These are phyloP conservation scores for Eucalyptus erythrocorys DNA, from an alignment of 345 rosid species.

Conservation along the genomic window DNA sequence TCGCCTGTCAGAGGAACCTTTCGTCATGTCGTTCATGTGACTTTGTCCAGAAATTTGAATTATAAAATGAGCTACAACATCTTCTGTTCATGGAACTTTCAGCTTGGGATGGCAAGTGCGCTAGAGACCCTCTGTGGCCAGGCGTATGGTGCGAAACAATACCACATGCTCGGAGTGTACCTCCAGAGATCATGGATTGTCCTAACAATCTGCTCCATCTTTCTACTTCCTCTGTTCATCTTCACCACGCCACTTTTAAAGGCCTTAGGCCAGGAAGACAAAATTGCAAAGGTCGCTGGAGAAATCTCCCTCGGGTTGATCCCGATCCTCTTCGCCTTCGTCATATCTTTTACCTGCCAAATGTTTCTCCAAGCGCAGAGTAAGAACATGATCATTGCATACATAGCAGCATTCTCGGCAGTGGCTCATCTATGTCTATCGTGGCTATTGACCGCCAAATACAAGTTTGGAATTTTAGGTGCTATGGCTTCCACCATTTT, in stretches of 20 bases:
- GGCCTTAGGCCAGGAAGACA: conserved; percentile 53
- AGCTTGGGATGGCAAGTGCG: conserved; percentile 89
- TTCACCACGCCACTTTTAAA: conserved; percentile 37
- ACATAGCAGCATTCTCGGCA: conserved; percentile 38
- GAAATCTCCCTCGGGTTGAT: conserved; percentile 45
- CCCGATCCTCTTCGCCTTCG: conserved; percentile 30
- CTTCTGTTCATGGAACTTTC: background rate
- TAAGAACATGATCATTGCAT: conserved; percentile 64
- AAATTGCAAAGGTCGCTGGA: conserved; percentile 35
- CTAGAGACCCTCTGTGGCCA: conserved; percentile 82
- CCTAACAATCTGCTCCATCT: conserved; percentile 11
- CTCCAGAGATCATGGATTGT: conserved; percentile 87
- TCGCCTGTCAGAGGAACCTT: background rate
- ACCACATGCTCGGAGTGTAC: conserved; percentile 75
- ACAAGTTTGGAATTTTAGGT: conserved; percentile 46
- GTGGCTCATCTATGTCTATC: conserved; percentile 41
- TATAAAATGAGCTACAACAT: background rate
- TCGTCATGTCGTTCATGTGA: background rate
- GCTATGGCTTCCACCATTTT: conserved; percentile 47
- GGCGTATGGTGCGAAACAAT: conserved; percentile 69
- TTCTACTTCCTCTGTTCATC: conserved; percentile 42
- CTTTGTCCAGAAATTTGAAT: background rate
- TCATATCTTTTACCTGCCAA: conserved; percentile 56
- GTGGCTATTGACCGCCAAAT: conserved; percentile 50
- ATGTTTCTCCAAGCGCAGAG: conserved; percentile 81